These are phyloP conservation scores for Avena eriantha DNA, from an alignment of 176 grass and related monocot genomes.

Conservation along the genomic window DNA sequence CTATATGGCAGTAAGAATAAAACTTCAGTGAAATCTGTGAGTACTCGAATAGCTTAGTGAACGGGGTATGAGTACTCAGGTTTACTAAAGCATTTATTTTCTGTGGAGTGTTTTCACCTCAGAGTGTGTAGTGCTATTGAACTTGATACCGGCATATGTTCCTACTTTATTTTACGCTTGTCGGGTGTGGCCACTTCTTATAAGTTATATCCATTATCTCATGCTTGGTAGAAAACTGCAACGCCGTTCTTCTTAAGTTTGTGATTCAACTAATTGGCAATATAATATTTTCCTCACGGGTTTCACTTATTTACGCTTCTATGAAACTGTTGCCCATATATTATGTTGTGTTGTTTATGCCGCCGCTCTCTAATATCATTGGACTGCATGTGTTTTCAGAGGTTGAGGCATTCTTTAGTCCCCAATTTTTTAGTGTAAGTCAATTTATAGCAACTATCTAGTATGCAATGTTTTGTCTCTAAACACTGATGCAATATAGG, in stretches of 20 bases:
- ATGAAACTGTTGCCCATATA: constrained; percentile 3
- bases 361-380: background rate
- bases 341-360: background rate
- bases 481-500: constrained; percentile 45
- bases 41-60: background rate
- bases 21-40: background rate
- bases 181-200: background rate
- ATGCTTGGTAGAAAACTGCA: background rate
- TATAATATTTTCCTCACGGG: background rate
- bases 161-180: background rate
- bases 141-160: background rate
- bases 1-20: background rate
- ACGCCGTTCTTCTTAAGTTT: background rate
- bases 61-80: background rate
- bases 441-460: background rate
- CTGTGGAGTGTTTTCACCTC: background rate
- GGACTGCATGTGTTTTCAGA: no score
- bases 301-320: background rate
- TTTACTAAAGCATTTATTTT: background rate
- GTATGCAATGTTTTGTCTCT: constrained; percentile 25
- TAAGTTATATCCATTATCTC: background rate
- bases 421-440: background rate
- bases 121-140: background rate
- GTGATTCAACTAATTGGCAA: background rate
- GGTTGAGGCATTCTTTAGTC: no score